A percentile compares a stretch with the other conserved stretches of the same genome.
Conservation (phyloP, 2,329 filamentous ascomycete species). For the Trichoderma aggressivum region DNA sequence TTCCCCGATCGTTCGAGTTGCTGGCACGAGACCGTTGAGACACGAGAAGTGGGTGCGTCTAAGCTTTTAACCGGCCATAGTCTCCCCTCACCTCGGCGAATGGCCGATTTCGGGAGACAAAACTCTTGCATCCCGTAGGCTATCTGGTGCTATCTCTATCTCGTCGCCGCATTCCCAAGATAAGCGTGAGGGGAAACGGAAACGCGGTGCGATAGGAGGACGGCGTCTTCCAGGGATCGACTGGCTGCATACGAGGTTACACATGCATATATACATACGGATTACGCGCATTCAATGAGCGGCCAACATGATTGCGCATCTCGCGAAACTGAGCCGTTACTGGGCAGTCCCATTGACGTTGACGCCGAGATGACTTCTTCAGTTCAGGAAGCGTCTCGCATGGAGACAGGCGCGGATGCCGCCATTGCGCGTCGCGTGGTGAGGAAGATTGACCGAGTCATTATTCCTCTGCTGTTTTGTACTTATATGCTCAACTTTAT, state of each 20-base stretch:
- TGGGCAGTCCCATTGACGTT: not conserved
- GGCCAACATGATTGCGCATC: not conserved
- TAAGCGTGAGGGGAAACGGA: slow-evolving; percentile 17
- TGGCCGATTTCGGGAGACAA: slow-evolving; percentile 10
- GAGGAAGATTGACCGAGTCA: slow-evolving; percentile 52
- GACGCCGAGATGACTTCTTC: slow-evolving; percentile 15
- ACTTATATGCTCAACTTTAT: slow-evolving; percentile 60
- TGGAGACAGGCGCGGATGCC: slow-evolving; percentile 19
- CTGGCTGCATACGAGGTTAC: not conserved
- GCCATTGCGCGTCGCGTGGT: slow-evolving; percentile 40
- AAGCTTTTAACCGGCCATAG: slow-evolving; percentile 7
- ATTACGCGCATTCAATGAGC: slow-evolving; percentile 3
- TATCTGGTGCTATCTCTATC: slow-evolving; percentile 13
- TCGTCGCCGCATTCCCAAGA: not conserved
- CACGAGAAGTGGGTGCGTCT: not conserved
- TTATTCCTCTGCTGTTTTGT: slow-evolving; percentile 54
- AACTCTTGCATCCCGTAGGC: not conserved
- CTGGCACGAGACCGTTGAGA: not conserved
- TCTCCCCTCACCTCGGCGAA: not conserved
- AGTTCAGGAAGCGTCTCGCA: not conserved
- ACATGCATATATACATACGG: not conserved
- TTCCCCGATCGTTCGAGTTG: not conserved
- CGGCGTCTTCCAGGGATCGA: not conserved
- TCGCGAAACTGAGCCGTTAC: slow-evolving; percentile 8
- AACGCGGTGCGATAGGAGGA: not conserved